These are phyloP conservation scores for Aechmea fasciata DNA, from an alignment of 176 grass and related monocot genomes.

Conservation along the genomic window DNA sequence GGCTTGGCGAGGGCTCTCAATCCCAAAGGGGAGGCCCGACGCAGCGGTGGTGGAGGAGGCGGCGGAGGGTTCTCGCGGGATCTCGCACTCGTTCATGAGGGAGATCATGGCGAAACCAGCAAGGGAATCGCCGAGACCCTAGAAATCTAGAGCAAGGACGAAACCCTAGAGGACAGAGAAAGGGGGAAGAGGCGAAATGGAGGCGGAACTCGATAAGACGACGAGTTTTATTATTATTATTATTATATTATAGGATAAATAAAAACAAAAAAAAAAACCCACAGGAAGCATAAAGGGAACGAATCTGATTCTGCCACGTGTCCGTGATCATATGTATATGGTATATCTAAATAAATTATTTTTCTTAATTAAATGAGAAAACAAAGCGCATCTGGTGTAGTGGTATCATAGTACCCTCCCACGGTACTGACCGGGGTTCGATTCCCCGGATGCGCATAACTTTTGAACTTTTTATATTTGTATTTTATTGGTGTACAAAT, in stretches of 20 bases:
- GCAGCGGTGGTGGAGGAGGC: conserved; percentile 22
- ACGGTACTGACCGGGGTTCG: conserved; percentile 94
- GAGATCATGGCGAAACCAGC: neutral
- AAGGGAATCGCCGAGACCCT: neutral
- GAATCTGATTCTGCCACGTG: no score
- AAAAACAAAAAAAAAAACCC: no score
- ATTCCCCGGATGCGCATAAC: conserved; percentile 98
- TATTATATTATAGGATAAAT: no score
- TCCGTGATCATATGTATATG: no score
- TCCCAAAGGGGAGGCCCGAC: neutral
- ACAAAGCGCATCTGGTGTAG: conserved; percentile 76
- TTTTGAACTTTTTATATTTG: no score
- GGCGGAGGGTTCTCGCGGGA: neutral
- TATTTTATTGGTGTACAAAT: no score
- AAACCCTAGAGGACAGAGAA: conserved; percentile 2
- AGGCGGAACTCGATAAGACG: no score
- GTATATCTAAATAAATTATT: no score
- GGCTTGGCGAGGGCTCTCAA: neutral
- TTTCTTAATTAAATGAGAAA: no score
- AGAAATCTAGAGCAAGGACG: neutral
- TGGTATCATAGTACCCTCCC: conserved; percentile 99
- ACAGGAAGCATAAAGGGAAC: no score
- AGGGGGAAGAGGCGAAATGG: neutral
- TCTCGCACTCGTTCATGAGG: conserved; percentile 11
- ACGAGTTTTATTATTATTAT: no score